phyloP scores from a whole-genome alignment of 1,284 basidiomycete species.

The Apiotrichum montevideense region DNA sequence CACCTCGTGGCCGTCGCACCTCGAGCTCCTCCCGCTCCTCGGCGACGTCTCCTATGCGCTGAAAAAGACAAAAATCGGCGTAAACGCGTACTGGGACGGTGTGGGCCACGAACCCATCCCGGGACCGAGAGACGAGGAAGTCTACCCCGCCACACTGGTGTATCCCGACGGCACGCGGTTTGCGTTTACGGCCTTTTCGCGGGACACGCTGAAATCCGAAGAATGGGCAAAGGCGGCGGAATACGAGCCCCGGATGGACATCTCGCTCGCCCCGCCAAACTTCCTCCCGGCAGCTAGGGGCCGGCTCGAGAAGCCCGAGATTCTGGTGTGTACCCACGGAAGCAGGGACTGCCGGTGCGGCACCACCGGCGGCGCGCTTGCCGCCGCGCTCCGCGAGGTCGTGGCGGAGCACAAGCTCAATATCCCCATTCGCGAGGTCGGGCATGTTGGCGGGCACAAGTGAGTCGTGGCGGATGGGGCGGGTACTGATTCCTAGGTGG shows the following conservation, averaged over 20 bases:
- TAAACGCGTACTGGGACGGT: slow-evolving; percentile 39
- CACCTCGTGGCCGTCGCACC: slow-evolving; percentile 32
- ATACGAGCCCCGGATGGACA: slow-evolving; percentile 12
- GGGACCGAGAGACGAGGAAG: slow-evolving; percentile 12
- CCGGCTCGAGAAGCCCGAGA: slow-evolving; percentile 44
- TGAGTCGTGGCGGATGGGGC: slow-evolving; percentile 44
- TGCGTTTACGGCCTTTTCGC: slow-evolving; percentile 16
- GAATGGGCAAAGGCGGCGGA: slow-evolving; percentile 4
- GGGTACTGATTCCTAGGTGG: slow-evolving; percentile 50
- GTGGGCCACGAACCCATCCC: slow-evolving; percentile 4
- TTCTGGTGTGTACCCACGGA: slow-evolving; percentile 70
- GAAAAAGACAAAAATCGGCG: slow-evolving; percentile 21
- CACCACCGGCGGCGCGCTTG: slow-evolving; percentile 53
- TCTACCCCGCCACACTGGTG: slow-evolving; percentile 30
- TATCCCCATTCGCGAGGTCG: slow-evolving; percentile 58
- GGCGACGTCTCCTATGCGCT: slow-evolving; percentile 13
- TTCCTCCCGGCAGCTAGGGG: background rate
- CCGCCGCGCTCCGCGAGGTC: slow-evolving; percentile 44
- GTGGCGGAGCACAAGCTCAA: slow-evolving; percentile 10
- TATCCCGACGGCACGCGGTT: slow-evolving; percentile 30
- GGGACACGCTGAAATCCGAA: slow-evolving; percentile 13
- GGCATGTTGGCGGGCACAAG: slow-evolving; percentile 80
- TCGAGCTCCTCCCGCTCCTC: slow-evolving; percentile 35
- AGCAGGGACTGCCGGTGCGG: slow-evolving; percentile 68
- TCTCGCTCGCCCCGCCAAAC: background rate